Conservation (phyloP, 2,329 filamentous ascomycete species). For the Chaetomium olivaceum region DNA sequence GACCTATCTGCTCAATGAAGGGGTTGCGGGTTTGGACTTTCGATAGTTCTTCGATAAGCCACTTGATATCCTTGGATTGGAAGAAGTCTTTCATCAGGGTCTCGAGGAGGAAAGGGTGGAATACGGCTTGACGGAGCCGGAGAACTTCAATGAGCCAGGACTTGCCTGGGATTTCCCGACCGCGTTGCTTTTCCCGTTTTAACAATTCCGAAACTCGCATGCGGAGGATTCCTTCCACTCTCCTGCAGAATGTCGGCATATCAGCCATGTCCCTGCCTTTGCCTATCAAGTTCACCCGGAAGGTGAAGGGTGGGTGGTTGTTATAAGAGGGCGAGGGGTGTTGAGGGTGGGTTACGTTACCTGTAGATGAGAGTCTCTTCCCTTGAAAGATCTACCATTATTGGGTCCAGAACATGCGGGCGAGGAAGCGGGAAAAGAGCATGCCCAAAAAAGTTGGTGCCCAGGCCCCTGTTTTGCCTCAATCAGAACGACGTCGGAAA, state of each 20-base stretch:
- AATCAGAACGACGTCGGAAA: no score
- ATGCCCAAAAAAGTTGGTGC: constrained; percentile 17
- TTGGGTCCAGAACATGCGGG: not conserved
- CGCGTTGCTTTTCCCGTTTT: not conserved
- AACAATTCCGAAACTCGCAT: not conserved
- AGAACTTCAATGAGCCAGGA: constrained; percentile 16
- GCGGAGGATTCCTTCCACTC: not conserved
- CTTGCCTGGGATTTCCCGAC: not conserved
- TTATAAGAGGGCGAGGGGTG: no score
- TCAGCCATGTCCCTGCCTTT: not conserved
- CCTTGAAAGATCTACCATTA: constrained; percentile 11
- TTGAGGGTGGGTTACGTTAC: constrained; percentile 27
- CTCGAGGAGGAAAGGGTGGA: constrained; percentile 27
- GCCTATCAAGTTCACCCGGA: no score
- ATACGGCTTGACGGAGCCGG: constrained; percentile 22
- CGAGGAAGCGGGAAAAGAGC: constrained; percentile 18
- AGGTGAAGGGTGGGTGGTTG: not conserved
- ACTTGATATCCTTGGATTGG: constrained; percentile 13
- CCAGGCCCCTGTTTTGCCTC: not conserved
- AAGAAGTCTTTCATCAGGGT: constrained; percentile 18
- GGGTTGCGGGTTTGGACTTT: not conserved
- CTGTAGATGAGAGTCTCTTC: constrained; percentile 28
- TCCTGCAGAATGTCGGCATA: not conserved
- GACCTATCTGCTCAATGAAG: constrained; percentile 21
- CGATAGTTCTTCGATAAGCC: constrained; percentile 11